phyloP scores from a whole-genome alignment of 179 eudicot species.

The Drosera spatulata region DNA sequence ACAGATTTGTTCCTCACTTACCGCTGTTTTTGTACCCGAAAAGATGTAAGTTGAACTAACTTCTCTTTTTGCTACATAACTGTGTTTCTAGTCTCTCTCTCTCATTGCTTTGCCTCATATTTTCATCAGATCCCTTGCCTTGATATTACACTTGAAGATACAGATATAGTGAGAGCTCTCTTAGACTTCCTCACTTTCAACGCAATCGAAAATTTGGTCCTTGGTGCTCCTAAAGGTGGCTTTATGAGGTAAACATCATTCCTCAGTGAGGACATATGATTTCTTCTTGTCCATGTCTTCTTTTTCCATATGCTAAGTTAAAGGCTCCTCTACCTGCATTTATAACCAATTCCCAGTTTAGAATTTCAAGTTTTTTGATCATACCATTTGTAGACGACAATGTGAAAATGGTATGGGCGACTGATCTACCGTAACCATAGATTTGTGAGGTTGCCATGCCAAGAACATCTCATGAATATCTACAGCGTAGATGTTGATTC shows the following conservation, averaged over 20 bases:
- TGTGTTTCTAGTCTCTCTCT: no score
- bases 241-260: slow-evolving; percentile 45
- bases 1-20: slow-evolving; percentile 63
- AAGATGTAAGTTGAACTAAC: slow-evolving; percentile 39
- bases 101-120: background rate
- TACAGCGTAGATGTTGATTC: no score
- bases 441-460: no score
- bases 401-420: no score
- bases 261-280: background rate
- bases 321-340: no score
- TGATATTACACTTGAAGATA: slow-evolving; percentile 61
- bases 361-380: no score
- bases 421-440: no score
- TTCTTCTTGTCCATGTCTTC: background rate
- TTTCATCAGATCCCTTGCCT: slow-evolving; percentile 48
- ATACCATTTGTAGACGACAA: no score
- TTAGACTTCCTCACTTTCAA: slow-evolving; percentile 51
- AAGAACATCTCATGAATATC: no score
- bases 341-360: no score
- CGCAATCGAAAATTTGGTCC: slow-evolving; percentile 70
- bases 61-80: no score
- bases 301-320: no score
- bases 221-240: slow-evolving; percentile 71
- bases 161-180: slow-evolving; percentile 17
- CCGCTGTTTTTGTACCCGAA: slow-evolving; percentile 82